Percentiles rank a stretch among this genome's conserved stretches.
phyloP scores from a whole-genome alignment of 2,329 filamentous ascomycete species.

The Celoporthe dispersa region DNA sequence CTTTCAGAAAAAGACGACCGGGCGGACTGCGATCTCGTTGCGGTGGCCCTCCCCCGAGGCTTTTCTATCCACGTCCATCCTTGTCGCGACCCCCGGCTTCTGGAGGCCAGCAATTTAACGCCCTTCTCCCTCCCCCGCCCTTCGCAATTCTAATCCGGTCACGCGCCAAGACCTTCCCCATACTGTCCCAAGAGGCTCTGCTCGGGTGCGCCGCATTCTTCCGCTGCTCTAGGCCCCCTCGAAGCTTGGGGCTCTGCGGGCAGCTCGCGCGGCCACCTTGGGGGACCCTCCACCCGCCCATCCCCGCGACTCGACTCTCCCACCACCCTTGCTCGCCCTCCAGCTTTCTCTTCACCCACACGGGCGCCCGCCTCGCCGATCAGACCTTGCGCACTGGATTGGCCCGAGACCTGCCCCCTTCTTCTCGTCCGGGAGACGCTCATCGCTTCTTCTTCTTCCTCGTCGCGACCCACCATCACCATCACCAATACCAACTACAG shows the following conservation, averaged over 20 bases:
- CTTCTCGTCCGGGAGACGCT: background rate
- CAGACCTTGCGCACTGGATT: background rate
- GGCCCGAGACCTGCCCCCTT: background rate
- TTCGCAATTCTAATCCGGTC: conserved; percentile 27
- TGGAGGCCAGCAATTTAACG: conserved; percentile 27
- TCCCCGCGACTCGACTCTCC: conserved; percentile 18
- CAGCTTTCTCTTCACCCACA: conserved; percentile 5
- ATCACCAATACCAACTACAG: too few species aligned
- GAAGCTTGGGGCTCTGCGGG: conserved; percentile 30
- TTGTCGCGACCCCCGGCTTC: conserved; percentile 23
- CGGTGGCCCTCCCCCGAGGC: conserved; percentile 6
- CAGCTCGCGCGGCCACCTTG: conserved; percentile 24
- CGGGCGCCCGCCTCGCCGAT: background rate
- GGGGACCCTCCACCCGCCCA: conserved; percentile 27
- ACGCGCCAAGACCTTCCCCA: conserved; percentile 31
- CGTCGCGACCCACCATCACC: background rate
- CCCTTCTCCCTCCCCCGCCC: conserved; percentile 21
- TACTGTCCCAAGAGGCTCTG: conserved; percentile 27
- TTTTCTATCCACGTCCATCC: conserved; percentile 21
- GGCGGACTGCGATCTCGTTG: conserved; percentile 12
- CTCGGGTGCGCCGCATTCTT: conserved; percentile 28
- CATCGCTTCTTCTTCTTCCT: background rate
- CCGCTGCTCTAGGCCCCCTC: conserved; percentile 14
- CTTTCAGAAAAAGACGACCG: too few species aligned
- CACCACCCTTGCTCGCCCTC: conserved; percentile 1